Evolutionary conservation across 441 rosid species (phyloP).

Genomic region (Daphne laureola): DNA sequence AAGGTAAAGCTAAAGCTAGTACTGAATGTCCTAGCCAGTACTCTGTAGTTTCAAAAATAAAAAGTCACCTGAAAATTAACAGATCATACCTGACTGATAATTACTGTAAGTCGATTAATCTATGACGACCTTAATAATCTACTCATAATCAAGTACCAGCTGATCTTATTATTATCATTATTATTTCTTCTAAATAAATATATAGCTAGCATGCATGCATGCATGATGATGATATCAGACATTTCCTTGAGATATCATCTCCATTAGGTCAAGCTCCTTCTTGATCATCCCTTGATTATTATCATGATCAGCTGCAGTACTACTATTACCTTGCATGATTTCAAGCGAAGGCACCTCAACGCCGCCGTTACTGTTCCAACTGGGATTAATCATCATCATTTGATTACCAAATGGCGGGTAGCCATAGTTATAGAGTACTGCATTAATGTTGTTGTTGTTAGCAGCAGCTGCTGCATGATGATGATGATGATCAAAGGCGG

Average conservation of each 20-base stretch:
- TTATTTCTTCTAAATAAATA: no score
- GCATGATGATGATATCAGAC: neutral
- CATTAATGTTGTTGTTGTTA: constrained; percentile 6
- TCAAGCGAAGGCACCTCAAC: constrained; percentile 8
- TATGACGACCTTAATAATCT: no score
- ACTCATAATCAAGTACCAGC: no score
- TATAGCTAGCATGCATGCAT: no score
- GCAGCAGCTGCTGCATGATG: neutral
- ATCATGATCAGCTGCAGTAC: constrained; percentile 9
- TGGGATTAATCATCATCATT: constrained; percentile 3
- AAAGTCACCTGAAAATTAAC: no score
- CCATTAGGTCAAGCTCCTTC: constrained; percentile 33
- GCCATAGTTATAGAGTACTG: constrained; percentile 5
- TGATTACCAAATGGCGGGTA: constrained; percentile 7
- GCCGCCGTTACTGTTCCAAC: constrained; percentile 3
- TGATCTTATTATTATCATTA: no score
- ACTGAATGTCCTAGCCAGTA: no score
- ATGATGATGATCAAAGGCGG: neutral
- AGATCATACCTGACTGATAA: no score
- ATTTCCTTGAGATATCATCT: constrained; percentile 23
- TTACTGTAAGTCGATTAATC: no score
- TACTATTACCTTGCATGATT: constrained; percentile 12
- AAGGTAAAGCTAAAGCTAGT: no score
- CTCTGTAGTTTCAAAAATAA: no score
- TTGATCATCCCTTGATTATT: constrained; percentile 6